Evolutionary conservation across 768 basidiomycete genomes (phyloP).

Genomic region (Panus rudis): DNA sequence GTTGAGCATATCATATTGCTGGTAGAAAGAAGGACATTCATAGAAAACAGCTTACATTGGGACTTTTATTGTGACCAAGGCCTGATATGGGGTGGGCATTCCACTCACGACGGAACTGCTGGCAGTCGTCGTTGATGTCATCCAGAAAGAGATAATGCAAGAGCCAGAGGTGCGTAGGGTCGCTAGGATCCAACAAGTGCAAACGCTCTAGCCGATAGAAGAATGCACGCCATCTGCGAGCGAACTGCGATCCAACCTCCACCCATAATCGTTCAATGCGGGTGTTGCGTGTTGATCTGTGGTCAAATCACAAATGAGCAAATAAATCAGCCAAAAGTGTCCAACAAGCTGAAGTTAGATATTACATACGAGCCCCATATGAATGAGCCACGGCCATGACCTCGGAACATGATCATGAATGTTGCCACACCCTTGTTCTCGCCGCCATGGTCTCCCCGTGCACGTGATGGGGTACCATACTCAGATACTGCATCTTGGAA

Average conservation of each 20-base stretch:
- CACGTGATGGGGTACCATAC: conserved; percentile 18
- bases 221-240: conserved; percentile 33
- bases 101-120: conserved; percentile 29
- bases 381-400: conserved; percentile 19
- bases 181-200: conserved; percentile 26
- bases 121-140: conserved; percentile 30
- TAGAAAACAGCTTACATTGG: conserved; percentile 11
- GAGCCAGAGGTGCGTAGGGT: conserved; percentile 36
- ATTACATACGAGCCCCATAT: conserved; percentile 23
- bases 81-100: conserved; percentile 32
- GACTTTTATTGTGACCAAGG: conserved; percentile 15
- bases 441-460: conserved; percentile 23
- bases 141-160: conserved; percentile 35
- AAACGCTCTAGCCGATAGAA: conserved; percentile 29
- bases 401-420: conserved; percentile 22
- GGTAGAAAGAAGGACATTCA: background rate
- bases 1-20: background rate
- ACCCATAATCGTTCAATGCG: conserved; percentile 40
- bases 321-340: background rate
- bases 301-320: background rate
- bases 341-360: background rate
- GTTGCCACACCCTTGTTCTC: conserved; percentile 24
- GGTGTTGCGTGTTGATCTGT: conserved; percentile 33
- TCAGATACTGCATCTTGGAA: conserved; percentile 13
- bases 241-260: conserved; percentile 35